phyloP scores from a whole-genome alignment of 2,329 filamentous ascomycete species.

The Biscogniauxia mediterranea region DNA sequence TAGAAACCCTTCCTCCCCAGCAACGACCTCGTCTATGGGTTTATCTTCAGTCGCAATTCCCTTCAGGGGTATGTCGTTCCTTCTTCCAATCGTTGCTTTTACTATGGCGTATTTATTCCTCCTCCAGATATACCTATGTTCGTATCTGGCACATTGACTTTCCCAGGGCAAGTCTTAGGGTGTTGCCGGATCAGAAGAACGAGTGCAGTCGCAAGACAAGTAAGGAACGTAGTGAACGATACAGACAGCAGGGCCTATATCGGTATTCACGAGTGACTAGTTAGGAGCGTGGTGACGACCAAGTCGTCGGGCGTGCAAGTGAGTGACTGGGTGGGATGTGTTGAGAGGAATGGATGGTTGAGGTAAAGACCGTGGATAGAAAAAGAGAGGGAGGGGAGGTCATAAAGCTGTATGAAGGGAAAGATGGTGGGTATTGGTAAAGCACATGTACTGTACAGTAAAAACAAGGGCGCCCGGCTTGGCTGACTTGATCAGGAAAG shows the following conservation, averaged over 20 bases:
- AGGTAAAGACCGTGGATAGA: conserved; percentile 8
- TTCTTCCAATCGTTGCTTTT: no score
- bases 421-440: neutral
- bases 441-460: neutral
- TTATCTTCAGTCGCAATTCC: neutral
- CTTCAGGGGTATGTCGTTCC: no score
- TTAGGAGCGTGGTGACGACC: conserved; percentile 30
- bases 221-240: conserved; percentile 28
- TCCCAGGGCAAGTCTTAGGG: no score
- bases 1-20: neutral
- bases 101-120: no score
- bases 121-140: neutral
- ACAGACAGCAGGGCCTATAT: conserved; percentile 20
- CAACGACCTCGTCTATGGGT: neutral
- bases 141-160: neutral
- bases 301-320: conserved; percentile 15
- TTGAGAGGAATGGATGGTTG: neutral
- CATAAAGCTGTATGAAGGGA: conserved; percentile 1
- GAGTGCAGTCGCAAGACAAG: conserved; percentile 3
- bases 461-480: neutral
- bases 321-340: conserved; percentile 21
- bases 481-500: neutral
- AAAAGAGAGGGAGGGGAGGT: conserved; percentile 9
- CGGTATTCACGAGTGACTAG: conserved; percentile 13
- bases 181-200: neutral